A percentile compares a stretch with the other conserved stretches of the same genome.
Conservation (phyloP, 2,329 filamentous ascomycete genomes). For the Sporothrix sp. region DNA sequence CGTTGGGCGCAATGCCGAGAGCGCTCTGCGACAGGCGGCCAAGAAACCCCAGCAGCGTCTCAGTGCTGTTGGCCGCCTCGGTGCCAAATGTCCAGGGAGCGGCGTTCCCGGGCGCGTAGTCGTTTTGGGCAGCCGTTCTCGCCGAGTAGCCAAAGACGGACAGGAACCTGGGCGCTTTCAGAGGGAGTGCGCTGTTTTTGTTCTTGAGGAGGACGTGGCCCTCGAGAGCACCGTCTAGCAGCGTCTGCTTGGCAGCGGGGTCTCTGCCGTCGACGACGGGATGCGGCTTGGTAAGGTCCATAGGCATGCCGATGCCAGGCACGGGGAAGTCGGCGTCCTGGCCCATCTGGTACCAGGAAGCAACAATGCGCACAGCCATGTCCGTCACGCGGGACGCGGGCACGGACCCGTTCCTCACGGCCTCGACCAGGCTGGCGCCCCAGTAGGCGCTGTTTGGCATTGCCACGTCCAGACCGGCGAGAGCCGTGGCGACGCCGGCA, state of each 20-base stretch:
- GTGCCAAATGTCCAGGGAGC: constrained; percentile 32
- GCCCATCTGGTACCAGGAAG: constrained; percentile 46
- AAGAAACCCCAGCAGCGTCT: constrained; percentile 3
- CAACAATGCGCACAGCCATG: constrained; percentile 30
- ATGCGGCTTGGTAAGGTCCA: constrained; percentile 40
- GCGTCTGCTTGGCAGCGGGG: constrained; percentile 28
- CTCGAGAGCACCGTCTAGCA: constrained; percentile 50
- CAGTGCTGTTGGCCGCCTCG: constrained; percentile 22
- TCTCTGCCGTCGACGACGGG: constrained; percentile 45
- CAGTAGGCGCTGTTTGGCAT: constrained; percentile 47
- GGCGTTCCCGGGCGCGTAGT: constrained; percentile 26
- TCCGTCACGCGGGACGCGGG: constrained; percentile 39
- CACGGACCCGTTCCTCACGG: constrained; percentile 52
- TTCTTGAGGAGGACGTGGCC: constrained; percentile 59
- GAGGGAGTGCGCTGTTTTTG: constrained; percentile 41
- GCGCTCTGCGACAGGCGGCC: background rate
- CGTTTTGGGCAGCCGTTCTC: constrained; percentile 34
- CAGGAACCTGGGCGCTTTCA: constrained; percentile 40
- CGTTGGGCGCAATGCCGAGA: constrained; percentile 29
- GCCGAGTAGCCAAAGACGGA: constrained; percentile 56
- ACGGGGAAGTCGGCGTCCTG: constrained; percentile 39
- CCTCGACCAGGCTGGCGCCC: constrained; percentile 44
- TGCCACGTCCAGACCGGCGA: constrained; percentile 61
- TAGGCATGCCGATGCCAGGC: constrained; percentile 43
- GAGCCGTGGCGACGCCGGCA: constrained; percentile 48